Percentiles rank a stretch among this genome's conserved stretches.
Evolutionary conservation across 148 eudicot species (phyloP).

Genomic region (Rhododendron williamsianum): DNA sequence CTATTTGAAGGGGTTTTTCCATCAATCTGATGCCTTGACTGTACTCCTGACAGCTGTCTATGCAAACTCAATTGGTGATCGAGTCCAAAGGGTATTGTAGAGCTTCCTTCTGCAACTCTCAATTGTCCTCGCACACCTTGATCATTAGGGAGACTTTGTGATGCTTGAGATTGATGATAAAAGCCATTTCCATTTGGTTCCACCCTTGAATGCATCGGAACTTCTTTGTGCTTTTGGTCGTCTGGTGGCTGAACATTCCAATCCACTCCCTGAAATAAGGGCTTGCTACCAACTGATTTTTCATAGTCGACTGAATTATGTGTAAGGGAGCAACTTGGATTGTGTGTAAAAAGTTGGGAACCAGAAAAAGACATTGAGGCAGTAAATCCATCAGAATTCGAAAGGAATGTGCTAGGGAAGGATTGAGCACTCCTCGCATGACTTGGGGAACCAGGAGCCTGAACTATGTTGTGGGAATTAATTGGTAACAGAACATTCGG

Average conservation of each 20-base stretch:
- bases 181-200: slow-evolving; percentile 47
- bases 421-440: slow-evolving; percentile 84
- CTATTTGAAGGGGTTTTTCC: slow-evolving; percentile 52
- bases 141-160: slow-evolving; percentile 46
- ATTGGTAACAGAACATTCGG: slow-evolving; percentile 70
- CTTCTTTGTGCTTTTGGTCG: slow-evolving; percentile 54
- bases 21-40: slow-evolving; percentile 35
- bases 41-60: slow-evolving; percentile 47
- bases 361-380: slow-evolving; percentile 91
- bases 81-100: slow-evolving; percentile 29
- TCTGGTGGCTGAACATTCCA: slow-evolving; percentile 63
- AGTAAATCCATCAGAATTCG: slow-evolving; percentile 86
- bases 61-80: slow-evolving; percentile 61
- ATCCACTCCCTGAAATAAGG: slow-evolving; percentile 78
- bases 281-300: slow-evolving; percentile 84
- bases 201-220: slow-evolving; percentile 28
- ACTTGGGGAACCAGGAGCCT: slow-evolving; percentile 74
- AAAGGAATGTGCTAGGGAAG: slow-evolving; percentile 56
- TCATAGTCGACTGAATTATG: slow-evolving; percentile 71
- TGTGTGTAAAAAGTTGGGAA: slow-evolving; percentile 68
- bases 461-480: slow-evolving; percentile 43
- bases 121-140: slow-evolving; percentile 34
- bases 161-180: slow-evolving; percentile 42
- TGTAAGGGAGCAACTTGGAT: slow-evolving; percentile 81
- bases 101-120: slow-evolving; percentile 36